A percentile compares a stretch with the other conserved stretches of the same genome.
These are phyloP conservation scores for Pythium diclinum DNA, from an alignment of 352 stramenopile genomes.

Conservation along the genomic window DNA sequence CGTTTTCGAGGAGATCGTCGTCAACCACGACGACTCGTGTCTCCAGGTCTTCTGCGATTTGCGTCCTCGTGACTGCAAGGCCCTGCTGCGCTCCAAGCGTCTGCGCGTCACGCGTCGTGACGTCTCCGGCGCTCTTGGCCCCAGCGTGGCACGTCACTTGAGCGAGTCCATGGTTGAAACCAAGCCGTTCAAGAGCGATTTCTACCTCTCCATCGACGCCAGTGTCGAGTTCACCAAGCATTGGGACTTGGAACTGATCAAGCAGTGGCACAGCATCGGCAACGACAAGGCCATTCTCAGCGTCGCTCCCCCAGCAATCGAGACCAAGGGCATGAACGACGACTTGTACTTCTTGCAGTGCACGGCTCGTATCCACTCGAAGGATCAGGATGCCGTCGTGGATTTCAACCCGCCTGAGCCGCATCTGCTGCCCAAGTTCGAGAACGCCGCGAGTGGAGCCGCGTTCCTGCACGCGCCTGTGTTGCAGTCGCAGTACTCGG, in stretches of 20 bases:
- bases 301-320: conserved; percentile 55
- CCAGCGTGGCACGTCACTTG: conserved; percentile 50
- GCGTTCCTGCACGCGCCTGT: conserved; percentile 40
- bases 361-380: conserved; percentile 78
- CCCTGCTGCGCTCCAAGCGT: conserved; percentile 45
- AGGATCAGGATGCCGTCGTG: conserved; percentile 54
- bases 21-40: conserved; percentile 59
- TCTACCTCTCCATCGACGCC: conserved; percentile 75
- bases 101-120: conserved; percentile 57
- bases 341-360: conserved; percentile 62
- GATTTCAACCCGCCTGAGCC: conserved; percentile 78
- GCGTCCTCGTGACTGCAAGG: conserved; percentile 40
- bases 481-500: conserved; percentile 76
- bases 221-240: conserved; percentile 62
- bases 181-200: conserved; percentile 38
- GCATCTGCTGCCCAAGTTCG: conserved; percentile 1
- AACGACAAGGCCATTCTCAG: conserved; percentile 83
- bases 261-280: conserved; percentile 77
- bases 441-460: background rate
- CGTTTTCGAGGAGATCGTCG: conserved; percentile 69
- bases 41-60: conserved; percentile 57
- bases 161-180: conserved; percentile 60
- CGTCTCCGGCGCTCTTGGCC: conserved; percentile 49
- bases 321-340: conserved; percentile 37
- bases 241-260: conserved; percentile 73